These are phyloP conservation scores for Penicillium verrucosum DNA, from an alignment of 2,329 filamentous ascomycete genomes.

Conservation along the genomic window DNA sequence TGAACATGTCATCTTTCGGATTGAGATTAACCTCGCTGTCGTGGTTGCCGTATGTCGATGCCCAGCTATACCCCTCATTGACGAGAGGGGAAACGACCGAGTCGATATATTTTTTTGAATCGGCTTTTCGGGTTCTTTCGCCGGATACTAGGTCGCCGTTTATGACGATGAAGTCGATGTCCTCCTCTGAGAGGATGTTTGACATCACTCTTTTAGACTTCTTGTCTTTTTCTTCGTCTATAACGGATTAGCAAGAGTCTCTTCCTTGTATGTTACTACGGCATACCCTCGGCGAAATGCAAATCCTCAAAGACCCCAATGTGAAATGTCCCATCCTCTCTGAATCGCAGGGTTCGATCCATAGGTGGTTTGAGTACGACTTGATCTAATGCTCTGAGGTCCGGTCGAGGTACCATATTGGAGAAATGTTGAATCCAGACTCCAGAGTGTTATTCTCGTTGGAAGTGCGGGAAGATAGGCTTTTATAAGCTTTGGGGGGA, in stretches of 20 bases:
- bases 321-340: constrained; percentile 39
- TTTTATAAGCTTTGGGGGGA: not conserved
- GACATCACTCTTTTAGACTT: constrained; percentile 58
- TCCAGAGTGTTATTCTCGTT: not conserved
- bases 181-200: constrained; percentile 56
- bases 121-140: constrained; percentile 56
- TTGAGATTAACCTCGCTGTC: constrained; percentile 61
- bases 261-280: not conserved
- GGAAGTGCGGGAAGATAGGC: not conserved
- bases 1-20: constrained; percentile 41
- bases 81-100: constrained; percentile 58
- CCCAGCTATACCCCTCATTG: constrained; percentile 57
- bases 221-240: constrained; percentile 51
- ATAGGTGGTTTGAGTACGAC: not conserved
- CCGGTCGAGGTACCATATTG: constrained; percentile 1
- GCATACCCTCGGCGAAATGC: constrained; percentile 65
- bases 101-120: constrained; percentile 58
- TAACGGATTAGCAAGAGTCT: not conserved
- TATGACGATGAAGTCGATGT: constrained; percentile 60
- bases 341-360: constrained; percentile 20
- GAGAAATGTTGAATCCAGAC: not conserved
- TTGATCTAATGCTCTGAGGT: not conserved
- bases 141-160: constrained; percentile 71
- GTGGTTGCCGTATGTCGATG: constrained; percentile 69
- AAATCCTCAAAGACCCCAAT: constrained; percentile 66